These are phyloP conservation scores for Xanthoconium purpureum DNA, from an alignment of 768 basidiomycete species.

Conservation along the genomic window DNA sequence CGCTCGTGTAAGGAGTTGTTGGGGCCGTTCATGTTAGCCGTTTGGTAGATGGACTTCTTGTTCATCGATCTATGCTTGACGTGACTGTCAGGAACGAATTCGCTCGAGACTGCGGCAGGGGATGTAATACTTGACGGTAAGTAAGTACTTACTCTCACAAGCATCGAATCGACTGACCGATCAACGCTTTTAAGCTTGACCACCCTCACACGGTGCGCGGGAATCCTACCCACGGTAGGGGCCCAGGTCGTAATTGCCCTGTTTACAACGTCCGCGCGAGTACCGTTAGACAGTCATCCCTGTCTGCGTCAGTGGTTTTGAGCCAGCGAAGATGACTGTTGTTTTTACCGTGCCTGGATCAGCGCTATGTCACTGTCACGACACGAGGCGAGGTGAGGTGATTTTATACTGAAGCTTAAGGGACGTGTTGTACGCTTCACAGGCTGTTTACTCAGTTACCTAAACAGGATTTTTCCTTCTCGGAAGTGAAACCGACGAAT, in stretches of 20 bases:
- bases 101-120: too few relatives aligned
- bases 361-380: neutral
- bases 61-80: too few relatives aligned
- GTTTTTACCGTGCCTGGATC: constrained; percentile 1
- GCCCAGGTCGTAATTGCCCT: constrained; percentile 1
- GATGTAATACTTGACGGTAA: neutral
- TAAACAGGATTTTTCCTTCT: constrained; percentile 1
- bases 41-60: too few relatives aligned
- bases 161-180: neutral
- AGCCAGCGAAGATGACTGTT: neutral
- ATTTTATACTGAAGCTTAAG: neutral
- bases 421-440: neutral
- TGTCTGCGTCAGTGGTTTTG: neutral
- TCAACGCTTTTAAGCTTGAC: neutral
- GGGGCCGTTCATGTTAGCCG: too few relatives aligned
- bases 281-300: neutral
- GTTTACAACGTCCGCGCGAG: neutral
- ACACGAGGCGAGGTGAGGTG: neutral
- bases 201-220: neutral
- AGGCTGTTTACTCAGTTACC: neutral
- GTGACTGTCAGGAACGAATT: too few relatives aligned
- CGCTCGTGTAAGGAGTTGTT: too few relatives aligned
- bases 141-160: too few relatives aligned
- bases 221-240: constrained; percentile 12
- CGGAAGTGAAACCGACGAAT: constrained; percentile 17